Evolutionary conservation across 495 filamentous ascomycete species (phyloP).

Genomic region (Astrothelium subdiscretum): DNA sequence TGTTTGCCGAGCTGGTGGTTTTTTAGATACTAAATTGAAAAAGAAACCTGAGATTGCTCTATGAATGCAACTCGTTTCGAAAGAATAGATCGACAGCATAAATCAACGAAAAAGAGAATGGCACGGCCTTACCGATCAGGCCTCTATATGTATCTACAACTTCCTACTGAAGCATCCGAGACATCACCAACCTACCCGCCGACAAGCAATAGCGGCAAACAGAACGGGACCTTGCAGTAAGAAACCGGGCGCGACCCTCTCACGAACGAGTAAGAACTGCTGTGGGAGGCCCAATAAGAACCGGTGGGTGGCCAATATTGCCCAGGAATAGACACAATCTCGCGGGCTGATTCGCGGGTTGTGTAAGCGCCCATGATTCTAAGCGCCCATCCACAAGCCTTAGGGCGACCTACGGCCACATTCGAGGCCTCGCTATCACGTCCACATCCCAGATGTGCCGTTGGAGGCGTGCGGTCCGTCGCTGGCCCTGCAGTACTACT

Average conservation of each 20-base stretch:
- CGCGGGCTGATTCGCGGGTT: background rate
- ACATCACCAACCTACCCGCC: background rate
- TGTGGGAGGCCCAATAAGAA: background rate
- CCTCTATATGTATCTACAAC: background rate
- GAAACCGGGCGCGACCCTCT: background rate
- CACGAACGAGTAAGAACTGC: background rate
- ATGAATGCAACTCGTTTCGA: background rate
- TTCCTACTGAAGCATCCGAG: background rate
- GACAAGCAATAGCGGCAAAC: slow-evolving; percentile 1
- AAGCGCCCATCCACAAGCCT: background rate
- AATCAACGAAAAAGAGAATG: background rate
- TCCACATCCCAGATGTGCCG: background rate
- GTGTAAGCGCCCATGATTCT: background rate
- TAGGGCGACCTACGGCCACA: background rate
- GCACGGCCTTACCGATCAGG: background rate
- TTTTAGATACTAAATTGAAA: background rate
- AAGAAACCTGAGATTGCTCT: background rate
- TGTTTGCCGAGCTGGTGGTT: background rate
- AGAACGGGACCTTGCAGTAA: background rate
- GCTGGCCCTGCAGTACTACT: background rate
- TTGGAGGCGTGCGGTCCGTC: slow-evolving; percentile 3
- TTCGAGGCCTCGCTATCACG: background rate
- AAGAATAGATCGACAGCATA: background rate
- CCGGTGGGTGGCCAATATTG: background rate
- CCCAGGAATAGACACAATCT: background rate